Evolutionary conservation across 2,329 filamentous ascomycete species (phyloP), one percentile per base, ranked within the genome.

Genomic region (Orbilia brochopaga): DNA sequence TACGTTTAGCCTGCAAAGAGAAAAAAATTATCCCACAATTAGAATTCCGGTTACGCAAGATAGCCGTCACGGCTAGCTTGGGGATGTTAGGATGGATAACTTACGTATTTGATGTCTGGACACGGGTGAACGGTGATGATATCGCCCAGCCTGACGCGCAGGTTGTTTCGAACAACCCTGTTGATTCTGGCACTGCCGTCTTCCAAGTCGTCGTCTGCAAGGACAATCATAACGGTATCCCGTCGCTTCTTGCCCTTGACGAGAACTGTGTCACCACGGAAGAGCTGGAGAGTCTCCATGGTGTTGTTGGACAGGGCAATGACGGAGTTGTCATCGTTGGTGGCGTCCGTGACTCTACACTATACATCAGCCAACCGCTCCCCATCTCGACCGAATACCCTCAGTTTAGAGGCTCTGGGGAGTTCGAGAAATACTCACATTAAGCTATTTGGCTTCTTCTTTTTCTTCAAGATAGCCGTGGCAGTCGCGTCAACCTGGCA

Each of bases 231-330:
- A 72, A 97, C 94, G 2, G 94, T 99, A 79, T 99, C 94, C 86
- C 97, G 97, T 82, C 94, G 88, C 90, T 97, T 99, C 88, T 99
- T 99, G 82, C 94, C 94, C 83, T 96, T 96, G 65, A 99, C 93
- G 69, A 97, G 85, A 61, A 99, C 95, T 75, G 94, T 99, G 80
- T 99, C 94, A 76, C 94, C 94, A 79, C 95, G 91, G 89, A 99
- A 99, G 74, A 99, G 89, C 84, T 97, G 92, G 76, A 99, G 89
- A 73, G 89, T 88, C 83, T 99, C 94, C 94, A 99, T 99, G 77
- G 94, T 97, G 82, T 94, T 92, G 85, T 97, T 96, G 69, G 94
- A 97, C 72, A 99, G 87, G 76, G 92, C 91, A 79, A 99, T 97
- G 81, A 97, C 95, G 75, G 94, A 72, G 88, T 99, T 99, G 83